Base-by-base conservation (phyloP, 345 rosid species). In the Rhizophora apiculata region DNA sequence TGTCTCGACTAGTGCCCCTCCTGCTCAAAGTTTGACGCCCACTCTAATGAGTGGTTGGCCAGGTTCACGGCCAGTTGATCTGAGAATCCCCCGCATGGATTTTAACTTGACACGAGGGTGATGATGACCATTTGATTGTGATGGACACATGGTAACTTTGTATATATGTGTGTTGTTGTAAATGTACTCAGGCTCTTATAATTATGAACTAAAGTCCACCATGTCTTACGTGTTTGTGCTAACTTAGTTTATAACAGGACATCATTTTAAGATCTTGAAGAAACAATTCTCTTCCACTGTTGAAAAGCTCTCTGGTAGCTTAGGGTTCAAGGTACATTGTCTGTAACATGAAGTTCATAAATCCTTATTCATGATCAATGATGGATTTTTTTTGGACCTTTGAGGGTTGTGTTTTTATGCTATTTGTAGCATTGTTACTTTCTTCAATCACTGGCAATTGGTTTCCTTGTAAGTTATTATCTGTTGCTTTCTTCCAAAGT, bases 61-160 rank as follows among this genome's bases (percentile, higher is more conserved):
- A 0, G 85, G 84, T 62, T 74, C 87, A 22, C 87, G 88, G 60
- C 77, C 88, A 24, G 74, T 82, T 68, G 96, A 87, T 79, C 65
- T 83, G 86, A 91, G 92, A 76, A 87, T 80, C 72, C 87, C 85
- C 53, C 97, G 84, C 82, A 81, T 81, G n/a, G 96, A 85, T 79
- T 90, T 92, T 77, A 96, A 95, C 84, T 83, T 95, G 87, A 90
- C 80, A 18, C 87, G 89, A 19, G 96, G 99, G 79, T 92, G 88
- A 89, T 61, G 99, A 79, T 92, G 88, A 89, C 67, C 29, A 67
- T 69, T 63, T 57, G 37, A 84, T 77, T 72, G 88, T 88, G 84
- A 82, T 87, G 80, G 74, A 85, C 80, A 82, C 82, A 80, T 82
- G 80, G 73, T 70, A 74, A 79, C 81, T 79, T 79, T 89, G 96